phyloP scores from a whole-genome alignment of 345 rosid genomes.

The Lepidium didymum region DNA sequence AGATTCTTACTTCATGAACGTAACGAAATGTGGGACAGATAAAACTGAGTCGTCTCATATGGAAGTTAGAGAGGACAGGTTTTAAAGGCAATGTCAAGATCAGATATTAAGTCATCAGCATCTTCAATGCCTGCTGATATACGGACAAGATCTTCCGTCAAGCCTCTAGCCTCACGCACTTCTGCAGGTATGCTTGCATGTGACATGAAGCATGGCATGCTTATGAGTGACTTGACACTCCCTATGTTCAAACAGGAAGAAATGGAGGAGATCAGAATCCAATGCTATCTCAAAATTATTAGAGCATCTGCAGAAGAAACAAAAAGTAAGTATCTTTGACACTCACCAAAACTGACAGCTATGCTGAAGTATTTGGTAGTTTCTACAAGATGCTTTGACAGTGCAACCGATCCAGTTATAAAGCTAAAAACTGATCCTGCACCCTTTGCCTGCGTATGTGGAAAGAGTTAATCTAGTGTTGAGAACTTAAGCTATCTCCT shows the following conservation, averaged over 20 bases:
- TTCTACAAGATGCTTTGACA: slow-evolving; percentile 87
- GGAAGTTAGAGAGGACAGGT: slow-evolving; percentile 42
- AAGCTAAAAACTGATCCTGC: slow-evolving; percentile 96
- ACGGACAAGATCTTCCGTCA: slow-evolving; percentile 82
- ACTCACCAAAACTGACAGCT: slow-evolving; percentile 92
- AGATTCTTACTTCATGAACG: slow-evolving; percentile 9
- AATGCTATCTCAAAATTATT: background rate
- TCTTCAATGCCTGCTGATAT: slow-evolving; percentile 93
- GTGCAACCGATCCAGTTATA: slow-evolving; percentile 76
- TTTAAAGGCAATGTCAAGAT: slow-evolving; percentile 64
- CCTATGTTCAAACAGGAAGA: slow-evolving; percentile 36
- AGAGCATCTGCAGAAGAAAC: background rate
- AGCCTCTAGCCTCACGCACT: slow-evolving; percentile 86
- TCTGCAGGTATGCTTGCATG: slow-evolving; percentile 85
- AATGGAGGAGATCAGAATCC: background rate
- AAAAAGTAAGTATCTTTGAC: background rate
- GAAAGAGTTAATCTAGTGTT: background rate
- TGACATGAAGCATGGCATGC: slow-evolving; percentile 99
- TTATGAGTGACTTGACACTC: slow-evolving; percentile 91
- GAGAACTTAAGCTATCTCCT: background rate
- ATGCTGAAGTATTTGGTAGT: slow-evolving; percentile 85
- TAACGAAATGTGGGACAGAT: background rate
- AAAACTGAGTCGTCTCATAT: background rate
- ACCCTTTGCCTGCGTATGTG: slow-evolving; percentile 68
- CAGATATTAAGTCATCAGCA: slow-evolving; percentile 78